A percentile compares a stretch with the other conserved stretches of the same genome.
phyloP scores from a whole-genome alignment of 345 rosid species.

The Xanthoceras sorbifolium region DNA sequence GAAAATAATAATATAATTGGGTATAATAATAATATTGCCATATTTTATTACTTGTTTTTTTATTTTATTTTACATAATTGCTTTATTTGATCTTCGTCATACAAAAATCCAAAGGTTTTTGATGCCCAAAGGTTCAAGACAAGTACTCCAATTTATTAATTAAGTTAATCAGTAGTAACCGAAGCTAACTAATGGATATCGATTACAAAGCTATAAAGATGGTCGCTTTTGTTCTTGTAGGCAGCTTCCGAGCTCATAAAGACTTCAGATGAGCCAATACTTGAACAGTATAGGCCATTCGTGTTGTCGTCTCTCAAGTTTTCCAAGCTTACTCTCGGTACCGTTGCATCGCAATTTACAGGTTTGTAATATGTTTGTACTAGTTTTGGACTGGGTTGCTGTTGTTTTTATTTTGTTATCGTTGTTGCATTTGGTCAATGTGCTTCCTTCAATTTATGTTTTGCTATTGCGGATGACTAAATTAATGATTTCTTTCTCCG shows the following conservation, averaged over 20 bases:
- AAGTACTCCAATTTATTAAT: no score
- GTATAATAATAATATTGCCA: no score
- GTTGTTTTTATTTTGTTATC: conserved; percentile 1
- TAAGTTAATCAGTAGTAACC: no score
- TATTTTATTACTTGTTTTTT: no score
- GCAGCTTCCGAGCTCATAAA: conserved; percentile 96
- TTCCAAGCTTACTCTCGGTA: conserved; percentile 95
- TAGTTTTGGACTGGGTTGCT: not conserved
- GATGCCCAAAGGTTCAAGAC: no score
- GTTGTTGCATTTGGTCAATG: not conserved
- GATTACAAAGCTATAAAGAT: no score
- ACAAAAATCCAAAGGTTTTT: no score
- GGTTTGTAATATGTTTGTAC: conserved; percentile 46
- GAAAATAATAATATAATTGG: no score
- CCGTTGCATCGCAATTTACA: conserved; percentile 99
- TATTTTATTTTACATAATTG: no score
- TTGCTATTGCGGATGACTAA: not conserved
- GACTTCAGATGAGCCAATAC: conserved; percentile 84
- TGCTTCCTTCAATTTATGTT: not conserved
- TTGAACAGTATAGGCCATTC: conserved; percentile 95
- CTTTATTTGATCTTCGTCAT: no score
- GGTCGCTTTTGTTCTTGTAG: conserved; percentile 46
- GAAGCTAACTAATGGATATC: no score
- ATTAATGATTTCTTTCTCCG: not conserved
- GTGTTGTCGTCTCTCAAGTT: conserved; percentile 80